Evolutionary conservation across 192 early-diverging fungal species (phyloP), one percentile per base, ranked within the genome.

Genomic region (Coemansia sp.): DNA sequence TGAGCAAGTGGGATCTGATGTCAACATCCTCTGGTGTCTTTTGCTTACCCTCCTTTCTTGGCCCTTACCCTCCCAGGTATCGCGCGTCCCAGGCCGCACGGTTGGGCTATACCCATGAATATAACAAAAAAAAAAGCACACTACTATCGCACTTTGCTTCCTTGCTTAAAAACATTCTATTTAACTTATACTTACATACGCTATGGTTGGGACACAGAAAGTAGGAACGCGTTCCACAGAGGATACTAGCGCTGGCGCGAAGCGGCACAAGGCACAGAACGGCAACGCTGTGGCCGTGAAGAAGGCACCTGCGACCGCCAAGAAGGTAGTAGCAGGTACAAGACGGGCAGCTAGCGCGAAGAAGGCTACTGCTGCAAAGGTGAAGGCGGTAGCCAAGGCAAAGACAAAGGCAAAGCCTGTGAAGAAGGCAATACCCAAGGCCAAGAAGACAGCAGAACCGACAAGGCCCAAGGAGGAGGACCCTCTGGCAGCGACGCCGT

Each of bases 241-340:
- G 12, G 71, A 65, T 32, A 62, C 60, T n/a, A 49, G 60, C 49
- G 69, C 63, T 41, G 66, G 61, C 47, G 56, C 34, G 19, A 78
- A 78, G 70, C 65, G 56, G 50, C 70, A 67, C 76, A 69, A 68
- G 66, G 71, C 62, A 9, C 64, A 69, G 54, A 50, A 55, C 34
- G 48, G 49, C 25, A 28, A 52, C n/a, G 31, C 59, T 21, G 56
- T 49, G 71, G 24, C 71, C 0, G 53, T 51, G 25, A 75, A 34
- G 51, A 24, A 53, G 48, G 60, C 61, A 5, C 9, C 66, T 22
- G 10, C 56, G 49, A 21, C 49, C 0, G 62, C 52, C n/a, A 73
- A 73, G 52, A 67, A 64, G 50, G 21, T 55, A 0, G 58, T 48
- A 12, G 27, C 41, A 4, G 38, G 22, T 12, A 12, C 49, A 24